Evolutionary conservation across 202 grass and related monocot genomes (phyloP).

Genomic region (Zizania palustris): DNA sequence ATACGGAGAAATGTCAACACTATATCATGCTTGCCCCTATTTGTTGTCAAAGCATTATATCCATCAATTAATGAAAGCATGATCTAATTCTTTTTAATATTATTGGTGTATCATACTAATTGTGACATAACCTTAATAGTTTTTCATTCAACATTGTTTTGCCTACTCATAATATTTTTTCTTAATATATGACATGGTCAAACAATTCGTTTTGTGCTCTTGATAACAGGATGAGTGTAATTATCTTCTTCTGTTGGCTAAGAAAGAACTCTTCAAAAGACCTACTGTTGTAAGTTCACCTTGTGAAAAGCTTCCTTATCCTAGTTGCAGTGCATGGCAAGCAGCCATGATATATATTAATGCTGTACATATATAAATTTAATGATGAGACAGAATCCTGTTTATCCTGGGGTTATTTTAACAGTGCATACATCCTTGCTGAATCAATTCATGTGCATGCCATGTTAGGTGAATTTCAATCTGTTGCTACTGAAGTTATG

Average conservation of each 20-base stretch:
- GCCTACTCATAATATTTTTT: conserved; percentile 16
- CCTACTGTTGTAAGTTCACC: conserved; percentile 71
- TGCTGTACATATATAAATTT: not conserved
- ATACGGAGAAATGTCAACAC: not conserved
- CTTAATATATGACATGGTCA: not conserved
- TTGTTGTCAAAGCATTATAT: not conserved
- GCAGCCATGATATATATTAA: conserved; percentile 1
- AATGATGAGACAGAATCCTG: not conserved
- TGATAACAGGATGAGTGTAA: conserved; percentile 73
- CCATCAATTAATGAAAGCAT: not conserved
- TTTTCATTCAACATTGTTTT: conserved; percentile 8
- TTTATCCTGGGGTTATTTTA: not conserved
- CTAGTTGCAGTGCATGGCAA: conserved; percentile 2
- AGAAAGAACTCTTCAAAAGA: conserved; percentile 61
- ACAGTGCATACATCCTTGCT: not conserved
- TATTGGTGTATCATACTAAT: not conserved
- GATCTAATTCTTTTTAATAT: not conserved
- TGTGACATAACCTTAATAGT: not conserved
- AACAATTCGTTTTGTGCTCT: conserved; percentile 29
- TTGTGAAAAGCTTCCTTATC: conserved; percentile 7
- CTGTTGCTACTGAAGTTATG: not conserved
- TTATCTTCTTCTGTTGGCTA: conserved; percentile 57
- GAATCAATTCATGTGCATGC: not conserved
- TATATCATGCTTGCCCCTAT: not conserved
- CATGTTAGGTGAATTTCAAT: not conserved